Conservation (phyloP, 148 eudicot genomes). For the Vaccinium myrtillus region DNA sequence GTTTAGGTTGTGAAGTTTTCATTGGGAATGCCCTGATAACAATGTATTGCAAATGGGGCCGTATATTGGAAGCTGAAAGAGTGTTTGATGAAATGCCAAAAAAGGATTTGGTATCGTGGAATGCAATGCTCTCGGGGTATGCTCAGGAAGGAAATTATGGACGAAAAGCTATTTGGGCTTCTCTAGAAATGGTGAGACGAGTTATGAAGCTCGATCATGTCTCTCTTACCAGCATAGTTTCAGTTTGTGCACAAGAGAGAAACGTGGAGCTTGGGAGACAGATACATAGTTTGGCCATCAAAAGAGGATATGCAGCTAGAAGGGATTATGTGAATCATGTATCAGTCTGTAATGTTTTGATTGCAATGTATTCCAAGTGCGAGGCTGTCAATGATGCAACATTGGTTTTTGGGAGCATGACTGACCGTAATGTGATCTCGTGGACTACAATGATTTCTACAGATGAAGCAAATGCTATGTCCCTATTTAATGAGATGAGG, state of each 20-base stretch:
- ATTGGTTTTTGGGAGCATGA: slow-evolving; percentile 53
- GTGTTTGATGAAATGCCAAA: slow-evolving; percentile 60
- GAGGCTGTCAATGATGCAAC: slow-evolving; percentile 52
- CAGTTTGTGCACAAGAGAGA: slow-evolving; percentile 71
- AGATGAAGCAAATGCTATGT: slow-evolving; percentile 49
- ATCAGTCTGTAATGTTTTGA: slow-evolving; percentile 71
- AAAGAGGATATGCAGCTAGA: slow-evolving; percentile 53
- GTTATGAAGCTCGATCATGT: slow-evolving; percentile 70
- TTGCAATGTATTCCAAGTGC: slow-evolving; percentile 75
- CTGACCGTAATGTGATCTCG: slow-evolving; percentile 70
- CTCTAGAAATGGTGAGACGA: slow-evolving; percentile 58
- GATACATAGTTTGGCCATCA: slow-evolving; percentile 60
- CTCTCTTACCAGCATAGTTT: slow-evolving; percentile 62
- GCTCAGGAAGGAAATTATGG: slow-evolving; percentile 70
- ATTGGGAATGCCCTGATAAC: slow-evolving; percentile 79
- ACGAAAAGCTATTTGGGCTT: slow-evolving; percentile 48
- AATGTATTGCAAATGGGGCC: slow-evolving; percentile 71
- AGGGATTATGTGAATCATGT: slow-evolving; percentile 45
- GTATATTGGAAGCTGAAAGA: slow-evolving; percentile 55
- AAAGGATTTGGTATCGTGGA: slow-evolving; percentile 92
- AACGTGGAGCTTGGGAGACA: slow-evolving; percentile 55
- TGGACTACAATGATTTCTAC: slow-evolving; percentile 93
- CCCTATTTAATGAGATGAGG: slow-evolving; percentile 67
- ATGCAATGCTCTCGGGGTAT: slow-evolving; percentile 80
- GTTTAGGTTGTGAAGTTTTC: slow-evolving; percentile 54